Evolutionary conservation across 202 grass and related monocot genomes (phyloP), one percentile per base, ranked within the genome.

Genomic region (Thinopyrum obtusiflorum): DNA sequence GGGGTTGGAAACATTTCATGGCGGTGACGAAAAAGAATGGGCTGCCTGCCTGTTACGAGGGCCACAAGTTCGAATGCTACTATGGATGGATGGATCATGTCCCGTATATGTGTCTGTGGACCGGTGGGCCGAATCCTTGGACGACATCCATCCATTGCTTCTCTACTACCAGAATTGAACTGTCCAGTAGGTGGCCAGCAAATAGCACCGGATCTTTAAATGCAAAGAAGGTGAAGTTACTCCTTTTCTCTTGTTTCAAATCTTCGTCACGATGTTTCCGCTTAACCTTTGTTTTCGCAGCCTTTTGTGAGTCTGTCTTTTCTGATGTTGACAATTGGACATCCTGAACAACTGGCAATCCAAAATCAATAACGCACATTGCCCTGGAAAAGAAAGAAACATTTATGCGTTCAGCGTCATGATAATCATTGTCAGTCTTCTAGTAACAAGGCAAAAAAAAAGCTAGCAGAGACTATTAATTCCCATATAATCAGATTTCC

Each of bases 321-420:
- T 92, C 89, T 77, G 76, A 7, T 49, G 82, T 82, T 10, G 18
- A 55, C 63, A 85, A 82, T 62, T 88, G 80, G 80, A 65, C 75
- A 44, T 92, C 90, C 26, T 88, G 86, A 78, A 86, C 35, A n/a
- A 98, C 46, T 42, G 93, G 92, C 87, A 93, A 81, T 65, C 92
- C 90, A 27, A 99, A 99, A 88, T 99, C 93, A 86, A 99, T 94
- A 23, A 89, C 87, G 81, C 93, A 99, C 93, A 99, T 97, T 18
- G 97, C 97, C 89, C 97, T 99, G 81, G 32, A 84, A 68, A 81
- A 32, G 32, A 74, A 59, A 51, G 47, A 53, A 9, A 53, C 53
- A 84, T 53, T 53, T 40, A 18, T 37, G 29, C 4, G 61, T 51
- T 76, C 31, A 87, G 62, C 4, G 60, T 71, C 15, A 79, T 39